Conservation (phyloP, 176 grass and related monocot genomes). For the Oryza meridionalis region DNA sequence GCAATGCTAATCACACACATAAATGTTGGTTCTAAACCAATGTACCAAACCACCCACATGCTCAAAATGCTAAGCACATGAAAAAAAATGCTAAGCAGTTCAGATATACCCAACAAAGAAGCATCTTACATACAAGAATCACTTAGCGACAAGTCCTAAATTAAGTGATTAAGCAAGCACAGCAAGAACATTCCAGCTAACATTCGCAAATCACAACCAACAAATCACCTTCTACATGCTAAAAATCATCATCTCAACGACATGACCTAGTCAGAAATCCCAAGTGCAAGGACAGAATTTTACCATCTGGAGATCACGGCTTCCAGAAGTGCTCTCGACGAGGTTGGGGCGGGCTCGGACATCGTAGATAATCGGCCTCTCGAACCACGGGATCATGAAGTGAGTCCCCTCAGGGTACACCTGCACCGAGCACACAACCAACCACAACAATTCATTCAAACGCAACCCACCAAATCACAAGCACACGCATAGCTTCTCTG, state of each 20-base stretch:
- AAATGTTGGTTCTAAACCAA: background rate
- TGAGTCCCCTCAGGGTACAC: conserved; percentile 95
- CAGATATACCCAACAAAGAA: background rate
- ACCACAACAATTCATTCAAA: background rate
- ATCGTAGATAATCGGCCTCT: conserved; percentile 93
- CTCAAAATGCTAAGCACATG: background rate
- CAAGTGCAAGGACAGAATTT: background rate
- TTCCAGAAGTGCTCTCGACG: conserved; percentile 86
- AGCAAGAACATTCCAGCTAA: too few relatives aligned
- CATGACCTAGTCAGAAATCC: background rate
- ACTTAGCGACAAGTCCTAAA: background rate
- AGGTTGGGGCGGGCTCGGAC: conserved; percentile 86
- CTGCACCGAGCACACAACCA: conserved; percentile 27
- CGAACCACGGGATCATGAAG: conserved; percentile 78
- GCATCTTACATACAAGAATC: too few relatives aligned
- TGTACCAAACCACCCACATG: background rate
- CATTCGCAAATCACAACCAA: background rate
- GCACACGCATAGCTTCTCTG: background rate
- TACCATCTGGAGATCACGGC: conserved; percentile 90
- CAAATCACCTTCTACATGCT: background rate
- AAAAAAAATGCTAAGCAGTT: background rate
- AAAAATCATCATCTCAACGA: background rate
- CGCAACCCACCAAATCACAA: background rate
- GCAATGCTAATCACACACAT: background rate
- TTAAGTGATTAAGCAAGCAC: background rate